Base-by-base conservation (phyloP, 768 basidiomycete genomes). In the Suillus paluster region DNA sequence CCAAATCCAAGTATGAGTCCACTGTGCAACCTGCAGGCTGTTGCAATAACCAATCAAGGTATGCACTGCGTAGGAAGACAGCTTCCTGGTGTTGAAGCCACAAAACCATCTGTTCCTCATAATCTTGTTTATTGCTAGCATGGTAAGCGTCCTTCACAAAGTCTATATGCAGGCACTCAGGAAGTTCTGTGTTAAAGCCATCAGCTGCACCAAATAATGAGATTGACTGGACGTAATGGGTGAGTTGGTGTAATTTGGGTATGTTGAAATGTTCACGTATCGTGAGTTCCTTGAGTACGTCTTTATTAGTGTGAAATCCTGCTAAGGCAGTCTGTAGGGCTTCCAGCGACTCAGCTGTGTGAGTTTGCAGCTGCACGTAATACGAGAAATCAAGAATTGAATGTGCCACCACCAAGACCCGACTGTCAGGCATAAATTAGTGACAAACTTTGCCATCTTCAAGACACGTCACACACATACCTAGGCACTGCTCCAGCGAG, bases 91-190 rank as follows among this genome's bases (percentile, higher is more conserved):
- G 30, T 30, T 30, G 30, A 30, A 30, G 30, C 30, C 30, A 30
- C 1, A 54, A 30, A 1, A 75, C 73, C 82, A 83, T 83, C 59
- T 81, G 81, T 15, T 67, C 50, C 3, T 38, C 68, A 54, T 75
- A 70, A 17, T 77, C 70, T 38, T 71, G 67, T 34, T 70, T 17
- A 60, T 76, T 70, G 42, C 63, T 70, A 38, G 70, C 63, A 78
- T 76, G 42, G 30, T 30, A 30, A 30, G 30, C 30, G 4, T 30
- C 30, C 6, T 30, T 30, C 6, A 6, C 30, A 30, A 70, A 75
- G 64, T 82, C 74, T 54, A 82, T 82, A 59, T 83, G 83, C 0
- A 83, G 70, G 0, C 75, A 74, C 64, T 82, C 79, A 0, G 75
- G 63, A 0, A 48, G 25, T 62, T 82, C 79, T 0, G 75, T 78